A percentile compares a stretch with the other conserved stretches of the same genome.
Evolutionary conservation across 2,329 filamentous ascomycete genomes (phyloP).

Genomic region (Verticillium nonalfalfae): DNA sequence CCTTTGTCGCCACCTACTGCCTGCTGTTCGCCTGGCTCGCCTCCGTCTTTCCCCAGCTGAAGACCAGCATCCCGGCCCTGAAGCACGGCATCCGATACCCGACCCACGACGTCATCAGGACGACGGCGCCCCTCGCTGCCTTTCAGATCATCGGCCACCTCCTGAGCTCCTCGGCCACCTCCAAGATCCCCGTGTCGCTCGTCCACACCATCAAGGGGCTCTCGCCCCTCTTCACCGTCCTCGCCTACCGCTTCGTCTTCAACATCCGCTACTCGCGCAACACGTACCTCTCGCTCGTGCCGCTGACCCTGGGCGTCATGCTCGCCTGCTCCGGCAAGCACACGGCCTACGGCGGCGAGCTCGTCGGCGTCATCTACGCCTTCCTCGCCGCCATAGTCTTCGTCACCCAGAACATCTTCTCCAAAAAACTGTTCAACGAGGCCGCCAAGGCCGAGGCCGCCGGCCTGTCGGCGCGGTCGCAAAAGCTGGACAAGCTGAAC

Average conservation of each 20-base stretch:
- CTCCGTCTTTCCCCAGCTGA: slow-evolving; percentile 62
- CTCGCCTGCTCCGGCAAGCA: slow-evolving; percentile 85
- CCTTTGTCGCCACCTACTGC: slow-evolving; percentile 85
- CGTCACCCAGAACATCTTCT: slow-evolving; percentile 97
- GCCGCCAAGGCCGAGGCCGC: slow-evolving; percentile 80
- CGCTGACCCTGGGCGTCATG: slow-evolving; percentile 89
- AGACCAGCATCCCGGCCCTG: slow-evolving; percentile 68
- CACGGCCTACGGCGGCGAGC: slow-evolving; percentile 67
- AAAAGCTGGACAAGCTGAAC: slow-evolving; percentile 94
- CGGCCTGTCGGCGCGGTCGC: slow-evolving; percentile 50
- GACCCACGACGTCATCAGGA: slow-evolving; percentile 72
- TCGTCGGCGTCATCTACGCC: slow-evolving; percentile 84
- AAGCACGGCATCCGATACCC: slow-evolving; percentile 79
- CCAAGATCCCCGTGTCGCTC: slow-evolving; percentile 90
- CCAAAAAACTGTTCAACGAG: slow-evolving; percentile 96
- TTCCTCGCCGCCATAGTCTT: slow-evolving; percentile 90
- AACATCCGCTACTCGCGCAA: slow-evolving; percentile 79
- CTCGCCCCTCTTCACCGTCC: slow-evolving; percentile 88
- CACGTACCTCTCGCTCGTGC: slow-evolving; percentile 86
- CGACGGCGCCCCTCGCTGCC: slow-evolving; percentile 82
- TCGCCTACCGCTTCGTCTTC: slow-evolving; percentile 87
- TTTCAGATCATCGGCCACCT: slow-evolving; percentile 95
- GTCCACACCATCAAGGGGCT: slow-evolving; percentile 98
- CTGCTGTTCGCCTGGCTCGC: slow-evolving; percentile 73
- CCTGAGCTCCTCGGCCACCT: slow-evolving; percentile 86